These are phyloP conservation scores for Debaryomycetaceae sp. DNA, from an alignment of 1,139 yeast genomes.

Conservation along the genomic window DNA sequence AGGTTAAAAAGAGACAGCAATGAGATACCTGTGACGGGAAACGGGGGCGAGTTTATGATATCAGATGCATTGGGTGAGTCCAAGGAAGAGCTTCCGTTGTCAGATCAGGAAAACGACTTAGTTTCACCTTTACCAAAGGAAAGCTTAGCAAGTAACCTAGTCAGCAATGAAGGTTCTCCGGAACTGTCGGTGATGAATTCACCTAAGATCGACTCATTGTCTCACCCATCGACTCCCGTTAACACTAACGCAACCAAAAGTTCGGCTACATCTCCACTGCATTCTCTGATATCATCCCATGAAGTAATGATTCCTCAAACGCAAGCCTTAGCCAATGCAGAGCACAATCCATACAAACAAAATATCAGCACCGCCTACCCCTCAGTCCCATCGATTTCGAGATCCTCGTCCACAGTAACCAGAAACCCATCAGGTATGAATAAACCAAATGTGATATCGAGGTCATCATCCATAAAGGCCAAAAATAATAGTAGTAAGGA, in stretches of 20 bases:
- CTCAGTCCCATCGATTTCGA: slow-evolving; percentile 10
- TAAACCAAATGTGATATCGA: slow-evolving; percentile 10
- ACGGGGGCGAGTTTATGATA: not conserved
- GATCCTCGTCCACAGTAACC: slow-evolving; percentile 13
- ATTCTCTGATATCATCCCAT: slow-evolving; percentile 8
- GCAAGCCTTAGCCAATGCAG: slow-evolving; percentile 1
- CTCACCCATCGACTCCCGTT: slow-evolving; percentile 9
- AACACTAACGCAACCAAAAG: slow-evolving; percentile 1
- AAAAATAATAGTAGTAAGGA: slow-evolving; percentile 5
- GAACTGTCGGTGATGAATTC: not conserved
- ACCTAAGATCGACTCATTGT: slow-evolving; percentile 2
- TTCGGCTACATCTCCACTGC: slow-evolving; percentile 13
- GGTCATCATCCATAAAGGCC: slow-evolving; percentile 9
- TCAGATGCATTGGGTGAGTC: not conserved
- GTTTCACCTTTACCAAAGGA: slow-evolving; percentile 19
- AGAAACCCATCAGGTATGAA: slow-evolving; percentile 2
- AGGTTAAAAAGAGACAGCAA: slow-evolving; percentile 1
- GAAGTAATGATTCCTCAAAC: slow-evolving; percentile 7
- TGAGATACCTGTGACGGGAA: not conserved
- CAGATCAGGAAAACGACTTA: slow-evolving; percentile 14
- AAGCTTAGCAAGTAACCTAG: not conserved
- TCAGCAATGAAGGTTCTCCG: not conserved
- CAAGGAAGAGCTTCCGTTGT: slow-evolving; percentile 13
- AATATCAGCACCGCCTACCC: slow-evolving; percentile 1
- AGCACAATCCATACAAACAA: slow-evolving; percentile 1